Evolutionary conservation across 805 yeast genomes (phyloP).

Genomic region (Yarrowia keelungensis): DNA sequence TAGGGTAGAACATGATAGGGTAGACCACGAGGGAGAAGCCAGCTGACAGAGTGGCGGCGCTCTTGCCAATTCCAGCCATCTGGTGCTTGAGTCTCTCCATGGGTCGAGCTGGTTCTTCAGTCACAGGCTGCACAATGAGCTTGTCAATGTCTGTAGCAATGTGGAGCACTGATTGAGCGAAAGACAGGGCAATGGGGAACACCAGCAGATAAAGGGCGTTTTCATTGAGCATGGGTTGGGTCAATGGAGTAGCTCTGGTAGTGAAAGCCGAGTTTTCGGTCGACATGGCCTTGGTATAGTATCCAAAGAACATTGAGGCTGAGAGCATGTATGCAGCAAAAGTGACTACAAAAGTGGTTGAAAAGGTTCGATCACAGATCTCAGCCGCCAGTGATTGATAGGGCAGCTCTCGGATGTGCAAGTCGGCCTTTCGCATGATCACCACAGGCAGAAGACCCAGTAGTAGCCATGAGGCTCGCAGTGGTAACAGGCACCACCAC

Average conservation of each 20-base stretch:
- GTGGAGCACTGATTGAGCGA: conserved; percentile 14
- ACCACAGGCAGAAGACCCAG: conserved; percentile 38
- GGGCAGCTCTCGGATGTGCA: conserved; percentile 38
- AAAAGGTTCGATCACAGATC: conserved; percentile 26
- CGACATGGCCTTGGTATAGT: conserved; percentile 32
- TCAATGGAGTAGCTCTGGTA: not conserved
- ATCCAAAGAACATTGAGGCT: conserved; percentile 23
- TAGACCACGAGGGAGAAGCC: conserved; percentile 36
- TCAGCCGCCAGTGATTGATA: conserved; percentile 39
- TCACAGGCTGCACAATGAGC: conserved; percentile 15
- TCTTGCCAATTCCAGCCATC: not conserved
- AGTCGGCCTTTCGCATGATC: conserved; percentile 41
- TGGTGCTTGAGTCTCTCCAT: conserved; percentile 9
- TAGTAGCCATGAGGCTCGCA: conserved; percentile 25
- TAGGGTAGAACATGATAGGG: conserved; percentile 41
- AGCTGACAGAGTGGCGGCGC: conserved; percentile 7
- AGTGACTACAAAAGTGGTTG: conserved; percentile 28
- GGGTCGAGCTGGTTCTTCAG: conserved; percentile 25
- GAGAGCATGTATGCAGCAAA: conserved; percentile 15
- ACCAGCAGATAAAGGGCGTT: conserved; percentile 24
- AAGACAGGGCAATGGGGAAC: conserved; percentile 30
- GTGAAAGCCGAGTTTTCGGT: conserved; percentile 17
- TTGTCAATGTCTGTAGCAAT: conserved; percentile 30
- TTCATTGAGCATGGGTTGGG: conserved; percentile 37
- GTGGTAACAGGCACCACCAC: conserved; percentile 37